Evolutionary conservation across 495 filamentous ascomycete species (phyloP), one percentile per base, ranked within the genome.

Genomic region (Lasiosphaeriaceae sp.): DNA sequence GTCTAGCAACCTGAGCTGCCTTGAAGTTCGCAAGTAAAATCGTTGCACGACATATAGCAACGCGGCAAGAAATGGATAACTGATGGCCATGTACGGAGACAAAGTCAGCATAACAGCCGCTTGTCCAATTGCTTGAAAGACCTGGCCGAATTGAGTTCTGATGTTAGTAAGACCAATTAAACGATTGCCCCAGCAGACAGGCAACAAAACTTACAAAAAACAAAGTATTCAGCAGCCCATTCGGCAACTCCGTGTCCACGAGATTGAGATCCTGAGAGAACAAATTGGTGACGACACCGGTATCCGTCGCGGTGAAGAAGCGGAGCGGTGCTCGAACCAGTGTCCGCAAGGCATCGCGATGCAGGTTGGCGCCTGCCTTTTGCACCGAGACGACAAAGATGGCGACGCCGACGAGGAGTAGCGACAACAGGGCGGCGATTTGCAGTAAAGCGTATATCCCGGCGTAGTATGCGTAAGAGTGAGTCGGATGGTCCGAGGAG

Each of bases 221-320:
- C 26, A 31, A 9, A 31, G 26, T 31, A 31, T 31, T 31, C 26
- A 31, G 26, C 3, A 31, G 9, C 9, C 4, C 26, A 9, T 31
- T 31, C 4, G 26, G 26, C 9, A 70, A 60, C 7, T 62, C 21
- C 17, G 46, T 57, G 39, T 72, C 70, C 1, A 73, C 62, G 2
- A 71, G 50, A 5, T 47, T 55, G 58, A 73, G 55, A 39, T 71
- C 71, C 63, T 73, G 71, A 41, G 60, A 64, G 58, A 73, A 58
- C 55, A 61, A 44, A 52, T 64, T 66, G 11, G 56, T 47, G 16
- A 66, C 54, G 17, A 54, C 55, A 21, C 64, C 64, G 5, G 58
- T 61, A 17, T 66, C 64, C 0, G 61, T 59, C 6, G 58, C 53
- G 7, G 55, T 54, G 16, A 63, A 61, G 55, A 67, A 67, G 20